Base-by-base conservation (phyloP, 23 red algal genomes). In the Cyanidiococcus yangmingshanensis region DNA sequence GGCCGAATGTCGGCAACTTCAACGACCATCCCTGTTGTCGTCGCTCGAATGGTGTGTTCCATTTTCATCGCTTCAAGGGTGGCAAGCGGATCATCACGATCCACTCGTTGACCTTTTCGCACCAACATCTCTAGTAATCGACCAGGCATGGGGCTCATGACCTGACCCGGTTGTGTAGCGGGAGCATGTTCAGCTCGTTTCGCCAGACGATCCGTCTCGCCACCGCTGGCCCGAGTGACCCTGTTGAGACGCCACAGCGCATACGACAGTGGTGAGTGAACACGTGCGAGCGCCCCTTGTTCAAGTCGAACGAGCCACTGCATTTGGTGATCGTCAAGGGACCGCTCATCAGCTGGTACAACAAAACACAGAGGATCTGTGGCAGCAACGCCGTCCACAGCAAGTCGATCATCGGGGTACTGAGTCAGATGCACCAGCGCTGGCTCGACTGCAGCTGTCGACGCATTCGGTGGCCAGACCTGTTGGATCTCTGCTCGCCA, bases 41-140 rank as follows among this genome's bases (percentile, higher is more conserved):
- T 75, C 1, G 74, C 57, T 38, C 50, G 54, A 3, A 86, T 40
- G 17, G 45, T 58, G 58, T 86, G 68, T 51, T 59, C 68, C 83
- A 86, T 86, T 59, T 86, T 86, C 83, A 86, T 86, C 0, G 83
- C 83, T 37, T 86, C 83, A 32, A 86, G 38, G 26, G 36, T 51
- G 16, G 75, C 36, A 27, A 86, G 24, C 1, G 54, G 57, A 2
- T 86, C 50, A 17, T 76, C 83, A 25, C 51, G 36, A 0, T 78
- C 24, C 3, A 86, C 83, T 18, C 41, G 16, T 30, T 79, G 67
- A 26, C 83, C 83, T 37, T 39, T 76, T 2, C 0, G 45, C 0
- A 79, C 83, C 21, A 78, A 39, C 35, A 86, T 16, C 38, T 67
- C 68, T 25, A 80, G 29, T 1, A 86, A 24, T 25, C 57, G 54